These are phyloP conservation scores for Mycena filopes DNA, from an alignment of 768 basidiomycete species.

Conservation along the genomic window DNA sequence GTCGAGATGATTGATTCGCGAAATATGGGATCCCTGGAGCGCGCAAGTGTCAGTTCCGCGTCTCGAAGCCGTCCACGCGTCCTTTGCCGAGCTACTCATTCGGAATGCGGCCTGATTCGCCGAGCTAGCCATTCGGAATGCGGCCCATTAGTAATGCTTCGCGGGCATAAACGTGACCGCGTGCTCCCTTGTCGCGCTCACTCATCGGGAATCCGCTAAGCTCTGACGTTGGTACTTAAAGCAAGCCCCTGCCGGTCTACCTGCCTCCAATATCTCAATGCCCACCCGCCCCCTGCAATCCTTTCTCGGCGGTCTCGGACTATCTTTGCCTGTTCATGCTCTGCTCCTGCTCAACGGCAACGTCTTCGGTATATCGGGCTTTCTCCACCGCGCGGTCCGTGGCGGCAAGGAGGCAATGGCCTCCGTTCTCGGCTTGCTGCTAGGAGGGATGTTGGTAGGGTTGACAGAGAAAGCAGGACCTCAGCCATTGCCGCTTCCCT, in stretches of 20 bases:
- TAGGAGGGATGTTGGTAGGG: conserved; percentile 59
- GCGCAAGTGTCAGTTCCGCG: too few species aligned
- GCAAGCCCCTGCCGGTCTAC: neutral
- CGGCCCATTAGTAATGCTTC: too few species aligned
- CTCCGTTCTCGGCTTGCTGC: conserved; percentile 57
- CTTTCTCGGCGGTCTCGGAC: conserved; percentile 64
- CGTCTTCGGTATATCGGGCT: conserved; percentile 71
- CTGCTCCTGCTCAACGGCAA: conserved; percentile 64
- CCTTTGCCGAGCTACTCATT: neutral
- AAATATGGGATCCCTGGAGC: too few species aligned
- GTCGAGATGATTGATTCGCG: neutral
- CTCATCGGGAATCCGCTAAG: too few species aligned
- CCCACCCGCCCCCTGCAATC: conserved; percentile 46
- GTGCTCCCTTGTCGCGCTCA: too few species aligned
- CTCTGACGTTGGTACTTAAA: conserved; percentile 5
- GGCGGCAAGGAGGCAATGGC: conserved; percentile 55
- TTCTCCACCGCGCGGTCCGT: conserved; percentile 60
- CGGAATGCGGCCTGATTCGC: neutral
- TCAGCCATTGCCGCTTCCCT: conserved; percentile 38
- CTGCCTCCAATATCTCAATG: neutral
- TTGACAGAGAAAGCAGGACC: conserved; percentile 50
- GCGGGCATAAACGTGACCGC: too few species aligned
- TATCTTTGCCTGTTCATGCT: conserved; percentile 63
- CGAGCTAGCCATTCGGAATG: too few species aligned
- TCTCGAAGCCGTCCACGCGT: too few species aligned